Base-by-base conservation (phyloP, 1,284 basidiomycete genomes). In the Apiotrichum veenhuisii region DNA sequence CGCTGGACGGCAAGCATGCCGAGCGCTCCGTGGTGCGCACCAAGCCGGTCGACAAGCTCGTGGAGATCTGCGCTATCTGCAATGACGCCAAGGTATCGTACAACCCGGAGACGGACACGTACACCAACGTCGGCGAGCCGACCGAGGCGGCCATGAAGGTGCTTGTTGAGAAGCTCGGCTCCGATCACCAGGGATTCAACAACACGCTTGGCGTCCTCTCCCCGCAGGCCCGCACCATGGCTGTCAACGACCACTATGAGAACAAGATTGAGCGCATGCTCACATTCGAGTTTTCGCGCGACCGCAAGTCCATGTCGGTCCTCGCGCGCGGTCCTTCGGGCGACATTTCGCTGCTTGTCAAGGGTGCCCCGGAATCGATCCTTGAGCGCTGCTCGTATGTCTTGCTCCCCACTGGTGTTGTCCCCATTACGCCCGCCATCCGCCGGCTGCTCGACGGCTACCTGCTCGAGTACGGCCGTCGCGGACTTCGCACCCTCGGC, bases 261-360 rank as follows among this genome's bases (percentile, higher is more conserved):
- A 80, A 81, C 48, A 81, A 79, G 22, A 86, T 91, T 68, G 81
- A 86, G 20, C 86, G 93, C 59, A 81, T 96, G 14, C 79, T 95
- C 63, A 98, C 94, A 2, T 94, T 98, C 71, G 95, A 98, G 75
- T 98, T 98, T 78, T 90, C 91, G 27, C 87, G 95, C 36, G 96
- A 98, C 77, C 89, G 95, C 74, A 98, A 98, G 80, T 94, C 93
- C 83, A 98, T 98, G 95, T 97, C 94, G 25, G 92, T 96, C 38
- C 84, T 98, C 48, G 86, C 89, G 49, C 17, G 34, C 15, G 26
- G 27, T 3, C 82, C 82, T 59, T 81, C 84, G 12, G 85, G 85
- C 37, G 82, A 68, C n/a, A 58, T 76, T 23, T 67, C 86, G 20
- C 80, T 95, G 3, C 87, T 93, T 69, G 91, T 89, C 73, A 98